Evolutionary conservation across 495 filamentous ascomycete species (phyloP).

Genomic region (Penicillium simplicissimum): DNA sequence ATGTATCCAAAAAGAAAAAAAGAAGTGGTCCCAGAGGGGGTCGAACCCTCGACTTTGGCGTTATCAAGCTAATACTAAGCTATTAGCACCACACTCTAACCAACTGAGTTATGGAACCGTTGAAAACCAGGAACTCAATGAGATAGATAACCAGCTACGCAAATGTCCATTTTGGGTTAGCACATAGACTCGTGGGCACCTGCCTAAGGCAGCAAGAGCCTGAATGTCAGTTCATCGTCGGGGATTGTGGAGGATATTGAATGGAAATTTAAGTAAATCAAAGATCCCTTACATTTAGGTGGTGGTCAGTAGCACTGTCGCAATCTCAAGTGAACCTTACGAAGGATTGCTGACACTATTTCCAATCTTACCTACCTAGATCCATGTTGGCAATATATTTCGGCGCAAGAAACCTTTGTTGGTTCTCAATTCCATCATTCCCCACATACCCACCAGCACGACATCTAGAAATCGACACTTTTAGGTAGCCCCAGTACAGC

Average conservation of each 20-base stretch:
- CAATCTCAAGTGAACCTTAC: too few species aligned
- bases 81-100: conserved; percentile 9
- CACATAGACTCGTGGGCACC: background rate
- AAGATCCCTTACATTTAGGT: too few species aligned
- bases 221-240: background rate
- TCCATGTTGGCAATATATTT: too few species aligned
- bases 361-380: too few species aligned
- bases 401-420: too few species aligned
- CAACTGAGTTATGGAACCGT: conserved; percentile 8
- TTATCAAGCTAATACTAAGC: background rate
- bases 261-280: background rate
- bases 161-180: background rate
- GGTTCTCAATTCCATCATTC: too few species aligned
- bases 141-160: background rate
- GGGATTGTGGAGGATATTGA: background rate
- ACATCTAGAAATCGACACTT: too few species aligned
- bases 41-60: conserved; percentile 9
- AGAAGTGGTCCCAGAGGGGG: conserved; percentile 5
- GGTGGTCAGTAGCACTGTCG: too few species aligned
- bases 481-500: too few species aligned
- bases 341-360: too few species aligned
- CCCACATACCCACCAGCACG: too few species aligned
- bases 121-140: background rate
- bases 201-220: background rate
- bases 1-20: background rate